phyloP scores from a whole-genome alignment of 129 eudicot species.

The Cynara cardunculus region DNA sequence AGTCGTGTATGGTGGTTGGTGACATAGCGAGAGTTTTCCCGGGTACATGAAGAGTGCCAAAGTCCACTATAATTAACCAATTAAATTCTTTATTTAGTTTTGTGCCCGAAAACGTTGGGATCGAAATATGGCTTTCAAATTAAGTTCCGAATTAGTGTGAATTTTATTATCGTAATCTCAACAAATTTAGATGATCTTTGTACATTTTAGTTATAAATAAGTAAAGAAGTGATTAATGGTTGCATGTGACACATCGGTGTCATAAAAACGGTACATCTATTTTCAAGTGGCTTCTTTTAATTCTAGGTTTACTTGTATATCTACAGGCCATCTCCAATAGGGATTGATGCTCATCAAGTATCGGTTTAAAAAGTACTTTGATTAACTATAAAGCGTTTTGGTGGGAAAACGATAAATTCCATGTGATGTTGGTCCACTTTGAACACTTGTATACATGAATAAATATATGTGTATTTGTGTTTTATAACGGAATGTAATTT shows the following conservation, averaged over 20 bases:
- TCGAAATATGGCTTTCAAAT: no score
- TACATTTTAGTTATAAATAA: background rate
- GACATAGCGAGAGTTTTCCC: background rate
- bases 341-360: background rate
- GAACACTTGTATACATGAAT: background rate
- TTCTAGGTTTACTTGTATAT: background rate
- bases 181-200: background rate
- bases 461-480: background rate
- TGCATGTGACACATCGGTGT: background rate
- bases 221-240: background rate
- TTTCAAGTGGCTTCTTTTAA: background rate
- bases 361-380: background rate
- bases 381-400: background rate
- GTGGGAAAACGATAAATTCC: background rate
- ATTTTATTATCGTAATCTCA: background rate
- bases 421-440: background rate
- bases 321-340: background rate
- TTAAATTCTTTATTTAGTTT: no score
- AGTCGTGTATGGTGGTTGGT: background rate
- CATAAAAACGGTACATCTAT: background rate
- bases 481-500: no score
- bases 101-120: no score
- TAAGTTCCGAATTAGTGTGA: no score
- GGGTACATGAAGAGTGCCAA: background rate
- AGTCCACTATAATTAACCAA: no score